These are phyloP conservation scores for Aspergillus viridinutans DNA, from an alignment of 2,329 filamentous ascomycete species.

Conservation along the genomic window DNA sequence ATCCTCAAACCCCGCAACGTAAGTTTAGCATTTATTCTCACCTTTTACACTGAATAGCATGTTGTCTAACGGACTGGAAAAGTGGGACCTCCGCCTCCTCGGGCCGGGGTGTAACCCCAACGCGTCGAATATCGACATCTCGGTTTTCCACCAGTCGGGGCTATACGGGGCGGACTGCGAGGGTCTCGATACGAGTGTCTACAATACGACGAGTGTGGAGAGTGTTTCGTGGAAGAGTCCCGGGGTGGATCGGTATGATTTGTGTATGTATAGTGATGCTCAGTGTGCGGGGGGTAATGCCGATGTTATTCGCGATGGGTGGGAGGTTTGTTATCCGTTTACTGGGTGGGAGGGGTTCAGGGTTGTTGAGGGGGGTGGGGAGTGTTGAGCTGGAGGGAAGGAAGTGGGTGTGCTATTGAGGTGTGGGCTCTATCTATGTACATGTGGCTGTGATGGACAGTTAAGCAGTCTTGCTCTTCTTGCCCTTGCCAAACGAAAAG, in stretches of 20 bases:
- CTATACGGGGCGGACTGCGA: conserved; percentile 6
- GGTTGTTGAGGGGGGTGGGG: conserved; percentile 13
- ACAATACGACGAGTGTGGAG: conserved; percentile 15
- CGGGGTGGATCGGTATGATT: conserved; percentile 8
- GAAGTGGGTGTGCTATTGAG: not conserved
- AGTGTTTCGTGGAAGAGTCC: conserved; percentile 27
- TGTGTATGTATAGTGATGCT: conserved; percentile 22
- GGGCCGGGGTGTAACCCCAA: conserved; percentile 25
- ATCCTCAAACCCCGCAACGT: conserved; percentile 18
- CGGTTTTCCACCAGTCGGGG: conserved; percentile 18
- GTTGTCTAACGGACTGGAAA: conserved; percentile 3
- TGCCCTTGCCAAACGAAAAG: conserved; percentile 6
- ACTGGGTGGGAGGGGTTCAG: conserved; percentile 17
- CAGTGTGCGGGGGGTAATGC: conserved; percentile 2
- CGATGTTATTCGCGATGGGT: conserved; percentile 16
- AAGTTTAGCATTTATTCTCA: not conserved
- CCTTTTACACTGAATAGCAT: too few species aligned
- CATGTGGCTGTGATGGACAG: not conserved
- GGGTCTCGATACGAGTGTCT: conserved; percentile 1
- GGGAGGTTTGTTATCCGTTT: conserved; percentile 24
- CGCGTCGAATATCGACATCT: conserved; percentile 13
- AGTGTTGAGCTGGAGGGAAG: not conserved
- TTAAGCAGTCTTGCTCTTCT: not conserved
- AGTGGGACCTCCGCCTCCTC: conserved; percentile 31
- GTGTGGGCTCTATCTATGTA: not conserved